A percentile compares a stretch with the other conserved stretches of the same genome.
Conservation (phyloP, 768 basidiomycete species). For the Candolleomyces efflorescens region DNA sequence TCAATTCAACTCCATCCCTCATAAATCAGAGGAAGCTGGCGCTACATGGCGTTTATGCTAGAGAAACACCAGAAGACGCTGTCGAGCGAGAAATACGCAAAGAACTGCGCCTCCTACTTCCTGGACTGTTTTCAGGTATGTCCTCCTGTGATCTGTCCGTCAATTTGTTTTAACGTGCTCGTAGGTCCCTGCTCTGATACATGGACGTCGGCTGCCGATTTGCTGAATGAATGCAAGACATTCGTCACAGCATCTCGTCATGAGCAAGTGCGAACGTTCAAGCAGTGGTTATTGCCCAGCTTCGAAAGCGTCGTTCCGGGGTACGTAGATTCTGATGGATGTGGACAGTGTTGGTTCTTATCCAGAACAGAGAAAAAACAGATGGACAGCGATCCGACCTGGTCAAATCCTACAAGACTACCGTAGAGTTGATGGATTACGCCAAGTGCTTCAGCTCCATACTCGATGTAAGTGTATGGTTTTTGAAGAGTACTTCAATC, state of each 20-base stretch:
- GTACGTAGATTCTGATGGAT: conserved; percentile 29
- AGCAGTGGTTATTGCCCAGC: conserved; percentile 72
- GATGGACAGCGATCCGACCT: conserved; percentile 32
- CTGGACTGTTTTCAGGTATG: conserved; percentile 64
- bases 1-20: conserved; percentile 53
- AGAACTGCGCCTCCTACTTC: conserved; percentile 60
- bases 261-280: conserved; percentile 68
- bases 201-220: conserved; percentile 31
- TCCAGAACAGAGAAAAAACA: conserved; percentile 12
- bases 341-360: not conserved
- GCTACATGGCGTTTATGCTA: conserved; percentile 62
- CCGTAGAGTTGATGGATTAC: conserved; percentile 55
- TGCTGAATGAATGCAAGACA: conserved; percentile 40
- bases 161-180: not conserved
- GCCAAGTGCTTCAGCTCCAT: conserved; percentile 64
- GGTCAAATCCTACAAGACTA: conserved; percentile 52
- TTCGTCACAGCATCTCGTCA: conserved; percentile 58
- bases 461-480: conserved; percentile 51
- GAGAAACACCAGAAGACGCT: conserved; percentile 67
- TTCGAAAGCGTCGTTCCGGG: conserved; percentile 48
- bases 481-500: too few species aligned
- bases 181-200: conserved; percentile 3
- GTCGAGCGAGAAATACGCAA: conserved; percentile 69
- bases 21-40: conserved; percentile 66
- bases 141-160: not conserved